Evolutionary conservation across 495 filamentous ascomycete genomes (phyloP), one percentile per base, ranked within the genome.

Genomic region (Neurospora tetrasperma): DNA sequence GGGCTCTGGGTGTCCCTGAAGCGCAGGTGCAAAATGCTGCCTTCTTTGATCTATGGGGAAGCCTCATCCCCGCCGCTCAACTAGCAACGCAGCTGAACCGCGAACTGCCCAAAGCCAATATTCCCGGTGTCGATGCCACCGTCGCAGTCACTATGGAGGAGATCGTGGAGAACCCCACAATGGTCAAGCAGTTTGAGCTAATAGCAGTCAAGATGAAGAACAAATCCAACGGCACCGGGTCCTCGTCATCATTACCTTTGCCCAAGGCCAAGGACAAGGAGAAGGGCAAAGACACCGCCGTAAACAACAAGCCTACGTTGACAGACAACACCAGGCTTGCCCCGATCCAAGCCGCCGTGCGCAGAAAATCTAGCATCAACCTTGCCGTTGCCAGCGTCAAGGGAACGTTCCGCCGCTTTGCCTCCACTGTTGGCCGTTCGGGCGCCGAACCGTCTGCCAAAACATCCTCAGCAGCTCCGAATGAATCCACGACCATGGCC

Each of bases 21-120:
- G 68, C 70, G 2, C 80, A 80, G 71, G 78, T 85, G 12, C 84
- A 83, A 70, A 81, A 81, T 8, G 84, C 84, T 5, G 82, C 84
- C 1, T 86, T 86, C 70, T 86, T 81, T 70, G 84, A 86, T 54
- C 82, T 85, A 12, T 86, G 84, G 83, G 84, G 84, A 11, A 82
- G 83, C 4, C 75, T 85, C 16, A 78, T 85, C 69, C 82, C 84
- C 0, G 84, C 84, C 4, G 79, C 82, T 8, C 84, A 85, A 75
- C 76, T 86, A 35, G 80, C 83, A 42, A 76, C 77, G 11, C 82
- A 82, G 71, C 79, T 85, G 20, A 85, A 80, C 68, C 78, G 80
- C 20, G 83, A 83, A 54, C 74, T 85, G 31, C 74, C 79, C 12
- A 73, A 75, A 68, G 71, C 79, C 35, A 70, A 68, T 35, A 20